Conservation (phyloP, 345 rosid genomes). For the Arabidopsis arenosa region DNA sequence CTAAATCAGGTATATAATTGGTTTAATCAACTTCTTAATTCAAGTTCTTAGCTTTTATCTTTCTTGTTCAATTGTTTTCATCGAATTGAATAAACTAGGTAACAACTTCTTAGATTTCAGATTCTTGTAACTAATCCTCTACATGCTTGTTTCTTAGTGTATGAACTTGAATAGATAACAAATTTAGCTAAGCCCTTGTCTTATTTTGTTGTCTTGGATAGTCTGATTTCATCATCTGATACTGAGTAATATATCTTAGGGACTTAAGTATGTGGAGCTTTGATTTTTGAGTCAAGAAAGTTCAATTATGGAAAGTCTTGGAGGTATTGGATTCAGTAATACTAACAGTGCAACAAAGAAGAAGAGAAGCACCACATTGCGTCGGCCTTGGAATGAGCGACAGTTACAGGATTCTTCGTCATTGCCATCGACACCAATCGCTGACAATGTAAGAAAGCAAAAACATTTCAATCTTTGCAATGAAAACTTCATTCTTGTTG, state of each 20-base stretch:
- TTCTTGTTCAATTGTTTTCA: not conserved
- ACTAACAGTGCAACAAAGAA: slow-evolving; percentile 64
- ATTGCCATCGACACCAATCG: slow-evolving; percentile 70
- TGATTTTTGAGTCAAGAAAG: slow-evolving; percentile 5
- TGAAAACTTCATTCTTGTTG: not conserved
- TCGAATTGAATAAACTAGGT: not conserved
- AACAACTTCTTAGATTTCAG: too few relatives aligned
- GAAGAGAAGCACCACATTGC: slow-evolving; percentile 65
- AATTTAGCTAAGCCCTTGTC: not conserved
- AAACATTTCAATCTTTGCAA: not conserved
- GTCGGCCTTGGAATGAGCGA: slow-evolving; percentile 72
- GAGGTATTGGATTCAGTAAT: slow-evolving; percentile 58
- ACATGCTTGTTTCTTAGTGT: not conserved
- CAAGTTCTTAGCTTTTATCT: not conserved
- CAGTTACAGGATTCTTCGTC: slow-evolving; percentile 65
- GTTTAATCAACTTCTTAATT: not conserved
- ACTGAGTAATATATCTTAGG: not conserved
- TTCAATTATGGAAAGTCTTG: slow-evolving; percentile 60
- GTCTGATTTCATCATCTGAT: slow-evolving; percentile 5
- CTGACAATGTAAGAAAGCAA: slow-evolving; percentile 56
- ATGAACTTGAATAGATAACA: not conserved
- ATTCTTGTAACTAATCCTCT: not conserved
- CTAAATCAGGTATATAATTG: not conserved
- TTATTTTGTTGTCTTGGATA: not conserved
- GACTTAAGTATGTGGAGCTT: slow-evolving; percentile 18